Evolutionary conservation across 495 filamentous ascomycete species (phyloP).

Genomic region (Neurospora pannonica): DNA sequence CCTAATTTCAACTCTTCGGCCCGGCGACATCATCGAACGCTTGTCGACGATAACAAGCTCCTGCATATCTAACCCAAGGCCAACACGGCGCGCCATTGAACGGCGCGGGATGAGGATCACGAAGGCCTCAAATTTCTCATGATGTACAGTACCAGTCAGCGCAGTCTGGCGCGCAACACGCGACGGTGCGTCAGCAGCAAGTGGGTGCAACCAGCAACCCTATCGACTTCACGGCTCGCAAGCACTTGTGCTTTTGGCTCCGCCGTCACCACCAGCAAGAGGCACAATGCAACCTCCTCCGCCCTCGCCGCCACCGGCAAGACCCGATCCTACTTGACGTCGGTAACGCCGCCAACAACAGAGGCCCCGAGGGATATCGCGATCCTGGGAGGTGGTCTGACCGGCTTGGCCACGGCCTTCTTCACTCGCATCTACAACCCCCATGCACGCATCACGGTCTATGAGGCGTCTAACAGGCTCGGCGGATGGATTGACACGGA

Average conservation of each 20-base stretch:
- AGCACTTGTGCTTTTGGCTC: background rate
- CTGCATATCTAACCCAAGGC: background rate
- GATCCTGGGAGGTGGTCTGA: conserved; percentile 81
- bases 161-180: conserved; percentile 7
- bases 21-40: background rate
- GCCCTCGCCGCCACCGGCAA: background rate
- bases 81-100: background rate
- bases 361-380: conserved; percentile 45
- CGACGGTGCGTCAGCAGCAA: background rate
- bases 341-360: conserved; percentile 2
- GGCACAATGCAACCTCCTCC: background rate
- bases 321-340: background rate
- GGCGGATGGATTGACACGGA: conserved; percentile 83
- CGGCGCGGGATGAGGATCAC: background rate
- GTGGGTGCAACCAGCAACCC: background rate
- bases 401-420: conserved; percentile 75
- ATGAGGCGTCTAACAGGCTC: conserved; percentile 56
- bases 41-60: background rate
- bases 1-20: background rate
- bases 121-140: background rate
- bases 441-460: conserved; percentile 56
- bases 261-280: background rate
- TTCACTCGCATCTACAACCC: conserved; percentile 54
- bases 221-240: background rate
- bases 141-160: conserved; percentile 17